Evolutionary conservation across 306 rosid species (phyloP).

Genomic region (Oemleria cerasiformis): DNA sequence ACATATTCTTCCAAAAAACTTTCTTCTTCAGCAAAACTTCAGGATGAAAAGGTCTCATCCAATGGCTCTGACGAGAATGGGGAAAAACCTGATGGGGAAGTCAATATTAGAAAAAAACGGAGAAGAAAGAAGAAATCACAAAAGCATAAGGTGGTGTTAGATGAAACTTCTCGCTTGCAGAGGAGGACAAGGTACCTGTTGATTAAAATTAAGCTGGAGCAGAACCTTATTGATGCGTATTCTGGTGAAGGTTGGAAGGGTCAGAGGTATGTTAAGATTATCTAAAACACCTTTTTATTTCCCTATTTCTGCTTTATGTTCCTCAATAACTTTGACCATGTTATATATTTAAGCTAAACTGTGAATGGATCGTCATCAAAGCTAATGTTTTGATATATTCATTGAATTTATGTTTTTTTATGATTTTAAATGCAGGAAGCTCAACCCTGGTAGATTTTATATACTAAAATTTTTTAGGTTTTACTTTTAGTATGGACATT

Average conservation of each 20-base stretch:
- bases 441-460: not conserved
- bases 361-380: not conserved
- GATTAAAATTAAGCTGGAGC: conserved; percentile 81
- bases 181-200: conserved; percentile 78
- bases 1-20: conserved; percentile 42
- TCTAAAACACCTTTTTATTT: not conserved
- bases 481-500: no score
- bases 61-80: conserved; percentile 29
- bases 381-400: not conserved
- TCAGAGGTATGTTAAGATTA: conserved; percentile 57
- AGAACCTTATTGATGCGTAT: conserved; percentile 94
- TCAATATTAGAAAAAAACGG: conserved; percentile 33
- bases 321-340: not conserved
- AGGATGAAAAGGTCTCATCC: conserved; percentile 30
- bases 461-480: not conserved
- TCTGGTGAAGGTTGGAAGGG: conserved; percentile 97
- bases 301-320: not conserved
- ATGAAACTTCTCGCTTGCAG: conserved; percentile 75
- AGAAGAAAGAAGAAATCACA: conserved; percentile 48
- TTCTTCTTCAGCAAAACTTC: conserved; percentile 30
- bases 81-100: conserved; percentile 35
- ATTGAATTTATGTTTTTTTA: not conserved
- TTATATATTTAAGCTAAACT: not conserved
- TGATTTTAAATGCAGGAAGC: not conserved
- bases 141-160: conserved; percentile 46